phyloP scores from a whole-genome alignment of 768 basidiomycete species.

The Termitomyces sp. region DNA sequence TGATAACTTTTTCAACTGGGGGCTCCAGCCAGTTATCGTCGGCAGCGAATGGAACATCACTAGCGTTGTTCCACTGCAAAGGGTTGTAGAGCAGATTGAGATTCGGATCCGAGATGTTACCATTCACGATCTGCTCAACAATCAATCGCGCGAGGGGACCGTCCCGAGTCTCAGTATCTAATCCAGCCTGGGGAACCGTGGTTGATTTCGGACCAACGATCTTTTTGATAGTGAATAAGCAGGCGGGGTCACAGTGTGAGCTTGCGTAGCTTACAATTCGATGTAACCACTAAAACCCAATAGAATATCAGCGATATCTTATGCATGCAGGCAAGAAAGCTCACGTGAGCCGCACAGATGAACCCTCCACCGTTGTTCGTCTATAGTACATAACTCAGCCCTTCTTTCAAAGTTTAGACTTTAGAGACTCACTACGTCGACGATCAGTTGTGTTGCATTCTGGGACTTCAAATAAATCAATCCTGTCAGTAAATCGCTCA shows the following conservation, averaged over 20 bases:
- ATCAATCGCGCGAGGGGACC: constrained; percentile 46
- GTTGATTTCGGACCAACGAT: constrained; percentile 47
- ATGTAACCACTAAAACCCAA: constrained; percentile 34
- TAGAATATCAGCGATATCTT: constrained; percentile 1
- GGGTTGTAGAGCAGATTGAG: constrained; percentile 43
- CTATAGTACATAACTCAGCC: constrained; percentile 15
- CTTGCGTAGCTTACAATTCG: constrained; percentile 28
- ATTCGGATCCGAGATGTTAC: constrained; percentile 35
- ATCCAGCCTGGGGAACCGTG: constrained; percentile 49
- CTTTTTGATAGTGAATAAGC: constrained; percentile 18
- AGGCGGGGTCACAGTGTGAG: neutral
- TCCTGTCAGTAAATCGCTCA: constrained; percentile 38
- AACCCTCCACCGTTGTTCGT: constrained; percentile 49
- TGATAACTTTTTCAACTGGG: constrained; percentile 35
- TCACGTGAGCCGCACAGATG: constrained; percentile 56
- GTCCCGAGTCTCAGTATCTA: constrained; percentile 44
- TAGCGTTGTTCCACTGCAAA: constrained; percentile 40
- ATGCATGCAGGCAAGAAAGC: constrained; percentile 12
- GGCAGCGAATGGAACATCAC: constrained; percentile 35
- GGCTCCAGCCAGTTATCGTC: constrained; percentile 43
- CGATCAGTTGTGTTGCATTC: constrained; percentile 49
- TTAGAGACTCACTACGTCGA: constrained; percentile 47
- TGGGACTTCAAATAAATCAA: constrained; percentile 37
- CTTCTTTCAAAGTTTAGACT: neutral
- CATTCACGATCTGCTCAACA: constrained; percentile 35